phyloP scores from a whole-genome alignment of 495 filamentous ascomycete species.

The Poronia punctata region DNA sequence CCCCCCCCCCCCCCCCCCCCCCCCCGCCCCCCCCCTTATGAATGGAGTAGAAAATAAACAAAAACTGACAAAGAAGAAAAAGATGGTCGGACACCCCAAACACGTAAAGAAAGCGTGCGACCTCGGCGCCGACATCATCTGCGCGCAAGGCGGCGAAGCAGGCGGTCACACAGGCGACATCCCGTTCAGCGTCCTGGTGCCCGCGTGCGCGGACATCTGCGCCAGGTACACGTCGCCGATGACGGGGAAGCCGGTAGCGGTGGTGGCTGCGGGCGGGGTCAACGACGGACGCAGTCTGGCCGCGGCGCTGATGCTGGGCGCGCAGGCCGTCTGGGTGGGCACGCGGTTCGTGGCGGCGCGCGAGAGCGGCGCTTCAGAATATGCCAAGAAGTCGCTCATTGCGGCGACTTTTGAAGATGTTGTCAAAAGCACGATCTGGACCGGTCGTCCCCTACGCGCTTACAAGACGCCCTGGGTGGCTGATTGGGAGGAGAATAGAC shows the following conservation, averaged over 20 bases:
- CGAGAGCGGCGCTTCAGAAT: conserved; percentile 82
- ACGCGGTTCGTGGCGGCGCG: conserved; percentile 86
- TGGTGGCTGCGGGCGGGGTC: conserved; percentile 85
- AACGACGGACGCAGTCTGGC: conserved; percentile 85
- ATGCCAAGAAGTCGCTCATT: conserved; percentile 89
- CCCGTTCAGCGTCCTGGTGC: conserved; percentile 54
- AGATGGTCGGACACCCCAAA: conserved; percentile 98
- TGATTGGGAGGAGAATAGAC: conserved; percentile 88
- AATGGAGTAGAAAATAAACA: too few species aligned
- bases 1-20: too few species aligned
- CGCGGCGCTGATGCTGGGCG: conserved; percentile 82
- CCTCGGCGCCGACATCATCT: conserved; percentile 70
- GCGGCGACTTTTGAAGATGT: conserved; percentile 87
- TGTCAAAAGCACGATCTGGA: conserved; percentile 90
- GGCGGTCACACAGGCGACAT: conserved; percentile 62
- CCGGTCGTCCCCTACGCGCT: conserved; percentile 84
- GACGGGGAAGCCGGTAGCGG: conserved; percentile 78
- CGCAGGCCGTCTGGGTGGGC: conserved; percentile 85
- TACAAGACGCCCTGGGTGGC: conserved; percentile 81
- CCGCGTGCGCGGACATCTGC: conserved; percentile 72
- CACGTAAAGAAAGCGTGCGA: conserved; percentile 87
- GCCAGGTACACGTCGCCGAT: conserved; percentile 69
- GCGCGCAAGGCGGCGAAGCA: conserved; percentile 61
- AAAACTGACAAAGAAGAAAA: too few species aligned
- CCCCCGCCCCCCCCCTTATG: too few species aligned